A percentile compares a stretch with the other conserved stretches of the same genome.
These are phyloP conservation scores for Drechslera avenae DNA, from an alignment of 2,329 filamentous ascomycete genomes.

Conservation along the genomic window DNA sequence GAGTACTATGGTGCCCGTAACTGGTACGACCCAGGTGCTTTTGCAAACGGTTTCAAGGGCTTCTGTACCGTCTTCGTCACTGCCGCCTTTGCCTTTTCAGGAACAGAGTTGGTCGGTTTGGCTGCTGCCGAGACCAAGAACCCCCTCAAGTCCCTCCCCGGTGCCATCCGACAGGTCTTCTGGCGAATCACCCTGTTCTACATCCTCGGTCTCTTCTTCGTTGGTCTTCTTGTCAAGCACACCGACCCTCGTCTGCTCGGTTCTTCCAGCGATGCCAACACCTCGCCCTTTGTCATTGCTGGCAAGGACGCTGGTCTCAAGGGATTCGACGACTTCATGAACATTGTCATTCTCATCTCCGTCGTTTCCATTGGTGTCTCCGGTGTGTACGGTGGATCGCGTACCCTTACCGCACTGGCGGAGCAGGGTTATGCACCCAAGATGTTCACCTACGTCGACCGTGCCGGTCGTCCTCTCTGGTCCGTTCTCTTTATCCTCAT, in stretches of 20 bases:
- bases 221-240: slow-evolving; percentile 52
- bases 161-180: slow-evolving; percentile 54
- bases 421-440: slow-evolving; percentile 70
- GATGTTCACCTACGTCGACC: slow-evolving; percentile 80
- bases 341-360: slow-evolving; percentile 67
- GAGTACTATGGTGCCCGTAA: slow-evolving; percentile 65
- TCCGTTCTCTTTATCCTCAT: slow-evolving; percentile 70
- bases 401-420: slow-evolving; percentile 62
- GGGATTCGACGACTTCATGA: slow-evolving; percentile 68
- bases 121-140: slow-evolving; percentile 64
- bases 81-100: slow-evolving; percentile 66
- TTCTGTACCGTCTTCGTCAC: slow-evolving; percentile 68
- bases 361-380: slow-evolving; percentile 66
- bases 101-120: slow-evolving; percentile 66
- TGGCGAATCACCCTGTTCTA: slow-evolving; percentile 56
- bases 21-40: slow-evolving; percentile 62
- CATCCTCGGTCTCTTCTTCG: slow-evolving; percentile 51
- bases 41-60: slow-evolving; percentile 65
- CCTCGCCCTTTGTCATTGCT: slow-evolving; percentile 70
- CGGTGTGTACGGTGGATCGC: slow-evolving; percentile 62
- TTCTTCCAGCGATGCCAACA: slow-evolving; percentile 45
- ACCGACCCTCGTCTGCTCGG: slow-evolving; percentile 45
- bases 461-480: slow-evolving; percentile 76
- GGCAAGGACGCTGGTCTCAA: slow-evolving; percentile 65
- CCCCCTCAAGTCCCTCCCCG: slow-evolving; percentile 56